Percentiles rank a stretch among this genome's conserved stretches.
Conservation (phyloP, 23 red algal species). For the Gracilaria gracilis region DNA sequence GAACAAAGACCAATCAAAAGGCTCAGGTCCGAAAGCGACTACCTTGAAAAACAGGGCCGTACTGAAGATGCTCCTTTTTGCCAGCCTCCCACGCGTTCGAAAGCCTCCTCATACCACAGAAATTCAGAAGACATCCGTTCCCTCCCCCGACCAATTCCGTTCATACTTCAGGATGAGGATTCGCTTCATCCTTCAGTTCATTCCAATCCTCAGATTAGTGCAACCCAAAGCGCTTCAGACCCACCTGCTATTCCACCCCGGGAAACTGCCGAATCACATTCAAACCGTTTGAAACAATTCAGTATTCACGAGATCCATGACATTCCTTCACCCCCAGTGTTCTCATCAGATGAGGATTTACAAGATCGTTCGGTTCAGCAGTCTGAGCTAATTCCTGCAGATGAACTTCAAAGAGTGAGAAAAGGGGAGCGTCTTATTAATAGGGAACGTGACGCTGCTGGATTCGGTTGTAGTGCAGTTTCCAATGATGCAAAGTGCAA, state of each 20-base stretch:
- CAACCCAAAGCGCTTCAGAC: neutral
- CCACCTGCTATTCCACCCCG: neutral
- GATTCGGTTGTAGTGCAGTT: neutral
- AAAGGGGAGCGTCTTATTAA: neutral
- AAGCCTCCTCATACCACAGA: neutral
- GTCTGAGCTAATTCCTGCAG: neutral
- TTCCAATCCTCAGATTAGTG: neutral
- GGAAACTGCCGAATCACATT: neutral
- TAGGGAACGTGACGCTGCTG: neutral
- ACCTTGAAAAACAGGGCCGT: neutral
- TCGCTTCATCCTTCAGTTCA: neutral
- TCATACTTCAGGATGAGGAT: neutral
- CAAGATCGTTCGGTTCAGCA: neutral
- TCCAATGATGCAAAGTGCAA: neutral
- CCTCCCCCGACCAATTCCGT: neutral
- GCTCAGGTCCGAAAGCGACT: neutral
- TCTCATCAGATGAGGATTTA: conserved; percentile 28
- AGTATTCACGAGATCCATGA: neutral
- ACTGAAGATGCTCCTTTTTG: neutral
- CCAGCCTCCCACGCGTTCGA: neutral
- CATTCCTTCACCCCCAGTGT: conserved; percentile 15
- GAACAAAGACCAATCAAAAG: neutral
- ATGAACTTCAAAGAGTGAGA: neutral
- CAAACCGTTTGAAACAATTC: neutral
- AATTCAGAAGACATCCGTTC: neutral